Evolutionary conservation across 2,329 filamentous ascomycete species (phyloP), one percentile per base, ranked within the genome.

Genomic region (Diaporthe caulivora): DNA sequence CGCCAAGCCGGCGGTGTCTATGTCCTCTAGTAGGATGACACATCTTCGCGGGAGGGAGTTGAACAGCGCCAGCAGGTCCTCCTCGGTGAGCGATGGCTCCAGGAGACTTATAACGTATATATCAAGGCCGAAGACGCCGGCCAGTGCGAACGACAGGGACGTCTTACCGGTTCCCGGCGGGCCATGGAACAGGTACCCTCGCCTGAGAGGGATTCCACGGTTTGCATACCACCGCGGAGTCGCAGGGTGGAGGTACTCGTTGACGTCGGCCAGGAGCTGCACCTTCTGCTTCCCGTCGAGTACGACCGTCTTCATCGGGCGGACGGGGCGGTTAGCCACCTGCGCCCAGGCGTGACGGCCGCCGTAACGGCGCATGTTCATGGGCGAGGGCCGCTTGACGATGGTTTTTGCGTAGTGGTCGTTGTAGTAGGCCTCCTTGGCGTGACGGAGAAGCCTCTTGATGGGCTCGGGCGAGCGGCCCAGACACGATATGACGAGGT

Each of bases 181-280:
- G 0, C 94, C 94, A 77, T 94, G 88, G 76, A 96, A 94, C 0
- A 96, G 87, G 78, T 95, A 96, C 0, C 94, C 94, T 40, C 94
- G 84, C 0, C 94, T 87, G 69, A 95, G 91, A 0, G 93, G 93
- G 40, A 96, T 94, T 0, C 94, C 94, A 2, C 93, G 87, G 62
- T 91, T 91, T 0, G 92, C 90, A 78, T 96, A 96, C 92, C 93
- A 96, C 13, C 87, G 86, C 1, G 91, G 89, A 0, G 91, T 94
- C 0, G 87, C 84, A 0, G 93, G 93, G 70, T 94, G 90, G 0
- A 97, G 85, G 76, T 94, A 96, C 77, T 95, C 93, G 76, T 94
- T 93, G 78, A 96, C 92, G 77, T 97, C 94, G 34, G 85, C 84
- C 13, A 95, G 82, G 4, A 96, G 86, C 42, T 87, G 86, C 1